Evolutionary conservation across 2,329 filamentous ascomycete genomes (phyloP).

Genomic region (Pseudopithomyces chartarum): DNA sequence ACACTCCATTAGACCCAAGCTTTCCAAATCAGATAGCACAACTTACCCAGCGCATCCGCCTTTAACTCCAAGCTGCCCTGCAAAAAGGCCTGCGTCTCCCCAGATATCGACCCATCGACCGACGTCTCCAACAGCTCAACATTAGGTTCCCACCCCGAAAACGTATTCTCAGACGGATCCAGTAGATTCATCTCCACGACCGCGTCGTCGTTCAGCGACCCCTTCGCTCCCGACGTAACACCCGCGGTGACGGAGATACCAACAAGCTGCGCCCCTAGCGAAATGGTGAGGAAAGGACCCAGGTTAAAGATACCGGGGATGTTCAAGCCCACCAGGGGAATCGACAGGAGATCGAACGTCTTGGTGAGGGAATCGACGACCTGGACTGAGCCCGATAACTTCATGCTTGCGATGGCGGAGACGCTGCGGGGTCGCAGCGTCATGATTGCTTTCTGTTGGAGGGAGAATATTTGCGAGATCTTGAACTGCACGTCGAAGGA

Average conservation of each 20-base stretch:
- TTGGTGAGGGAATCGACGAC: constrained; percentile 17
- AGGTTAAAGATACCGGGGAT: constrained; percentile 26
- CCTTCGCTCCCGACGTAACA: constrained; percentile 17
- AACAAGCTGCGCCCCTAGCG: constrained; percentile 19
- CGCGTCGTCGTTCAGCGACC: constrained; percentile 17
- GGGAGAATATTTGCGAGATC: constrained; percentile 17
- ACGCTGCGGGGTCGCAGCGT: constrained; percentile 21
- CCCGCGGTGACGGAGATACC: constrained; percentile 14
- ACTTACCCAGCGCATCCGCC: constrained; percentile 15
- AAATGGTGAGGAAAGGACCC: constrained; percentile 23
- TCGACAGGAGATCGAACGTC: constrained; percentile 17
- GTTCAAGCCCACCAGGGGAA: constrained; percentile 20
- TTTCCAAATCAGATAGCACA: background rate
- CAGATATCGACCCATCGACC: constrained; percentile 20
- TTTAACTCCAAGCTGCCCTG: constrained; percentile 20
- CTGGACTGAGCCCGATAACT: constrained; percentile 17
- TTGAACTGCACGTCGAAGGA: constrained; percentile 27
- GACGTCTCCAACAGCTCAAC: constrained; percentile 15
- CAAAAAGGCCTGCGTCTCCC: constrained; percentile 16
- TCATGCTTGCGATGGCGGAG: constrained; percentile 20
- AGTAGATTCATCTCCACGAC: constrained; percentile 23
- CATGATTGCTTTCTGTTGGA: constrained; percentile 23
- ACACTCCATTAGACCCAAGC: constrained; percentile 1
- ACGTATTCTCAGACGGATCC: constrained; percentile 19
- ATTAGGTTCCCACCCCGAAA: constrained; percentile 22